Evolutionary conservation across 2,329 filamentous ascomycete species (phyloP), one percentile per base, ranked within the genome.

Genomic region (Cercospora beticola): DNA sequence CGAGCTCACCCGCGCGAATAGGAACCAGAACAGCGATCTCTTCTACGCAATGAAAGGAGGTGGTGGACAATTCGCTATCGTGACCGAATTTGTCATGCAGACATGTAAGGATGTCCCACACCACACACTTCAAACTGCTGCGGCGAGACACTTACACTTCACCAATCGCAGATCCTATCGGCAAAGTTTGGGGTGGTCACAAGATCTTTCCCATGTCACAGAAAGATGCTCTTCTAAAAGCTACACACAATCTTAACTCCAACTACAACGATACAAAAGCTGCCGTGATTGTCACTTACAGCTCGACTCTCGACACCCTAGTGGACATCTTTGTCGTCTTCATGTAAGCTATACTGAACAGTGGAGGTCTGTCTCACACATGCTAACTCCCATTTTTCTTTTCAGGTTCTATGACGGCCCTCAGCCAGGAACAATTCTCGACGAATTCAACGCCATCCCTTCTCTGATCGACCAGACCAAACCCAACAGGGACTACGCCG

Each of bases 251-350:
- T 75, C 88, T 88, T 72, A 86, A 86, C 5, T 82, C 85, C 71
- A 81, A 89, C 76, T 86, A 87, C 74, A 79, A 82, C 0, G 87
- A 90, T 71, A 81, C 84, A 68, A 88, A 88, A 75, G 88, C 87
- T 0, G 86, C 83, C 12, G 83, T 90, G 57, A 89, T 89, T 70
- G 77, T 86, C 58, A 89, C 86, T 0, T 82, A 83, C 2, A 82
- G 87, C 73, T 79, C 84, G 16, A 82, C 82, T 0, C 71, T 79
- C 3, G 74, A 81, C 2, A 80, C 81, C 10, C 67, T 83, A 0
- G 71, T 87, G 58, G 81, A 88, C 69, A 80, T 85, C 21, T 89
- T 86, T 86, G 82, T 87, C 67, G 77, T 90, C 68, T 89, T 89
- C 77, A 75, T 88, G 40, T 28, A 26, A 54, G 49, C 2, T 12